These are phyloP conservation scores for Punctularia strigosozonata DNA, from an alignment of 768 basidiomycete species.

Conservation along the genomic window DNA sequence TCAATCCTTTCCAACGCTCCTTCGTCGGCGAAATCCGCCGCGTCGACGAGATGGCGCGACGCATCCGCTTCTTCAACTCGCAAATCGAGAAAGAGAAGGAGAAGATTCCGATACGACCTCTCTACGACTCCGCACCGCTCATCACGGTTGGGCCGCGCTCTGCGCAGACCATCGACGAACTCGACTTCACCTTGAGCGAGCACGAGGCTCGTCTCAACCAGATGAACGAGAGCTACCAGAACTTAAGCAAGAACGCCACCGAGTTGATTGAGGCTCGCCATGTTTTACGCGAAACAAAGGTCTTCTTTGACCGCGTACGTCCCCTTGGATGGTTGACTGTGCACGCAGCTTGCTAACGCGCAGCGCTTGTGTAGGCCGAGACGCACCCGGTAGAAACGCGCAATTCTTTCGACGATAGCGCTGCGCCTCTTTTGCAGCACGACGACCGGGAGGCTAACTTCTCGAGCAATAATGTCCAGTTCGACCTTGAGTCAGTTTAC, in stretches of 20 bases:
- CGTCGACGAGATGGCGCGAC: constrained; percentile 92
- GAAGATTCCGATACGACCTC: constrained; percentile 68
- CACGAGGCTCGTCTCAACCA: constrained; percentile 74
- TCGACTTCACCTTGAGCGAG: constrained; percentile 77
- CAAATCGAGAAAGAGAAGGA: constrained; percentile 86
- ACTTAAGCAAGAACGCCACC: constrained; percentile 70
- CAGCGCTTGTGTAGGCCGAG: constrained; percentile 48
- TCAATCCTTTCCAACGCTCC: constrained; percentile 97
- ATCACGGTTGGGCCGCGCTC: constrained; percentile 87
- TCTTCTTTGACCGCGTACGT: constrained; percentile 83
- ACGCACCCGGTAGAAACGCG: constrained; percentile 71
- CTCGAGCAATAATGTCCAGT: constrained; percentile 37
- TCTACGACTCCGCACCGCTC: constrained; percentile 78
- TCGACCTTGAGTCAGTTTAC: constrained; percentile 75
- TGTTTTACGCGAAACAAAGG: constrained; percentile 89
- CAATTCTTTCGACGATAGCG: constrained; percentile 83
- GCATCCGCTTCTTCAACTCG: constrained; percentile 77
- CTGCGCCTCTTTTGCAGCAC: constrained; percentile 82
- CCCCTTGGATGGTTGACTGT: not conserved
- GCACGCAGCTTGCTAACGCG: constrained; percentile 5
- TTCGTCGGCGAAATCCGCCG: constrained; percentile 94
- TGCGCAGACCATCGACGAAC: constrained; percentile 87
- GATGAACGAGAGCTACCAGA: constrained; percentile 92
- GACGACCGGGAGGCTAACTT: constrained; percentile 73
- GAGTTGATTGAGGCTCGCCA: constrained; percentile 91